A percentile compares a stretch with the other conserved stretches of the same genome.
phyloP scores from a whole-genome alignment of 371 early-diverging fungal species.

The Gilbertella persicaria region DNA sequence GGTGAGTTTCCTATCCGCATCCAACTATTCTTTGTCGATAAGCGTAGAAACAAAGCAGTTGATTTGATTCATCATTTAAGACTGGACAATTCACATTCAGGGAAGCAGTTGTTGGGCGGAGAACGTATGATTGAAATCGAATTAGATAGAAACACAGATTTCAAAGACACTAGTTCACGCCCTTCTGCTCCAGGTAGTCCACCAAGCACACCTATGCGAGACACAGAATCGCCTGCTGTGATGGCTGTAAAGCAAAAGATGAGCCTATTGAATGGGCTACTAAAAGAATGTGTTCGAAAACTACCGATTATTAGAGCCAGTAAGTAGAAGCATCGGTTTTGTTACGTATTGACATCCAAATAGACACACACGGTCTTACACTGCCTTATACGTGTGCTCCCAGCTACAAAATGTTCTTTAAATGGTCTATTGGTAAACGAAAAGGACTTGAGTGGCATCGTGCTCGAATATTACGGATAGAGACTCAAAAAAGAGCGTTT shows the following conservation, averaged over 20 bases:
- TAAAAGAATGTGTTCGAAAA: slow-evolving; percentile 31
- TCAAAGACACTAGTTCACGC: slow-evolving; percentile 37
- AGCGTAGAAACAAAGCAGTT: slow-evolving; percentile 77
- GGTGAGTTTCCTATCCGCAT: slow-evolving; percentile 92
- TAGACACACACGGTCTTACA: slow-evolving; percentile 19
- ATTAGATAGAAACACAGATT: slow-evolving; percentile 80
- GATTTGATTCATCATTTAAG: slow-evolving; percentile 85
- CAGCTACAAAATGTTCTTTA: slow-evolving; percentile 29
- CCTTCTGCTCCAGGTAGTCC: slow-evolving; percentile 1
- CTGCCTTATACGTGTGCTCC: slow-evolving; percentile 40
- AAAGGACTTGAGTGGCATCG: slow-evolving; percentile 55
- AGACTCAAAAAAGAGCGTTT: slow-evolving; percentile 33
- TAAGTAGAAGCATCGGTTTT: slow-evolving; percentile 6
- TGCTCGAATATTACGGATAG: slow-evolving; percentile 34
- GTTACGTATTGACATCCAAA: background rate
- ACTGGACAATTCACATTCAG: slow-evolving; percentile 74
- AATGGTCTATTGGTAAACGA: slow-evolving; percentile 39
- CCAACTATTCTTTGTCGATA: slow-evolving; percentile 79
- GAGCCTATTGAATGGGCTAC: slow-evolving; percentile 33
- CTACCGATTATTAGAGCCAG: slow-evolving; percentile 39
- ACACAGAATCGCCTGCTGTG: background rate
- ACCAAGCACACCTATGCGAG: background rate
- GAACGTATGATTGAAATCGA: slow-evolving; percentile 82
- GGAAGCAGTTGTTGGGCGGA: slow-evolving; percentile 69
- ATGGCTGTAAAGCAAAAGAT: slow-evolving; percentile 37